Evolutionary conservation across 106 monocot species (phyloP).

Genomic region (Dioscorea dumetorum): DNA sequence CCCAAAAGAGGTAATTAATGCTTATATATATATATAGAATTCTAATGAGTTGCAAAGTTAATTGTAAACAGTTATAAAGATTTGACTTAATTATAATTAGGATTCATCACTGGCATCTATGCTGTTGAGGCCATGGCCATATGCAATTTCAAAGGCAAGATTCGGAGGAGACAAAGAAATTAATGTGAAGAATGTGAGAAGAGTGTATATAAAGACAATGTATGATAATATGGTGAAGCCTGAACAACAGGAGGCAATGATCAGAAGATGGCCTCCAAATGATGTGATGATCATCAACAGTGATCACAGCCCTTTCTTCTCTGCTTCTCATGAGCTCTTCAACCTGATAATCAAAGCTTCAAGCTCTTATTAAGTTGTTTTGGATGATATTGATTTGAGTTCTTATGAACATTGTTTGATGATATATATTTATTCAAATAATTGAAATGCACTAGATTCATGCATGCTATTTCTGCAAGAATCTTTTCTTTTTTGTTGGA

Average conservation of each 20-base stretch:
- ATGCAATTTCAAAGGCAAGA: background rate
- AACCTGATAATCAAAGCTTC: slow-evolving; percentile 14
- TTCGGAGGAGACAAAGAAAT: background rate
- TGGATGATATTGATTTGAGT: background rate
- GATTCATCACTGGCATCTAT: slow-evolving; percentile 36
- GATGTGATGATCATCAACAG: slow-evolving; percentile 28
- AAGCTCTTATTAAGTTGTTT: background rate
- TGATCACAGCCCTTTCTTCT: slow-evolving; percentile 61
- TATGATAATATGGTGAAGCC: slow-evolving; percentile 28
- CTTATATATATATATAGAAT: background rate
- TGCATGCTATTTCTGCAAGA: too few relatives aligned
- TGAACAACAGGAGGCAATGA: slow-evolving; percentile 46
- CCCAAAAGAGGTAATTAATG: slow-evolving; percentile 22
- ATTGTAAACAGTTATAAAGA: too few relatives aligned
- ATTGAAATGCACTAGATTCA: too few relatives aligned
- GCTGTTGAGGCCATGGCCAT: slow-evolving; percentile 17
- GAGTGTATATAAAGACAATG: slow-evolving; percentile 28
- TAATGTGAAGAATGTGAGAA: slow-evolving; percentile 7
- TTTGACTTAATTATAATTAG: background rate
- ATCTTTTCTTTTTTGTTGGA: too few relatives aligned
- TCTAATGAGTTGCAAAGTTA: too few relatives aligned
- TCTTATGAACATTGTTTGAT: background rate
- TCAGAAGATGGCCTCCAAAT: slow-evolving; percentile 39
- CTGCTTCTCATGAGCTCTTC: slow-evolving; percentile 12
- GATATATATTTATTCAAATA: background rate